Percentiles rank a stretch among this genome's conserved stretches.
Evolutionary conservation across 257 asterid species (phyloP).

Genomic region (Jacaranda mimosifolia): DNA sequence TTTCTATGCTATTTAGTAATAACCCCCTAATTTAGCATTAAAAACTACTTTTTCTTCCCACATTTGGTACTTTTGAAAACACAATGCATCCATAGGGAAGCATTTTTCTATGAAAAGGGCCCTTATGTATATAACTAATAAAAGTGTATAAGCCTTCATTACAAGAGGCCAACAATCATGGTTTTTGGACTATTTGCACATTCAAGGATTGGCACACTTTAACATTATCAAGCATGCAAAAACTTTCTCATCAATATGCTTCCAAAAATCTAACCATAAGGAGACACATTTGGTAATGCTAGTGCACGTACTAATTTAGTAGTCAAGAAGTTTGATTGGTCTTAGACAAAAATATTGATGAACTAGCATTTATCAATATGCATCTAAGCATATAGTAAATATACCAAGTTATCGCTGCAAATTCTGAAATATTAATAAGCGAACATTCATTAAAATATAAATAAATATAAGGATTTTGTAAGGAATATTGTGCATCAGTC

Average conservation of each 20-base stretch:
- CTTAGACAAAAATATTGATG: not conserved
- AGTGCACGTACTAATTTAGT: not conserved
- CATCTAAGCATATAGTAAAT: too few relatives aligned
- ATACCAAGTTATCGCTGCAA: too few relatives aligned
- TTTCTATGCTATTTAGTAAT: too few relatives aligned
- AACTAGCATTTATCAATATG: not conserved
- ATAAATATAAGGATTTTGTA: too few relatives aligned
- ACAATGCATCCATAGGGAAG: too few relatives aligned
- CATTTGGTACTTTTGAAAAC: too few relatives aligned
- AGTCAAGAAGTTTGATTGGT: not conserved
- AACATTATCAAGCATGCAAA: slow-evolving; percentile 6
- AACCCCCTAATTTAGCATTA: too few relatives aligned
- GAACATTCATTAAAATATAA: too few relatives aligned
- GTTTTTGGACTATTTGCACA: not conserved
- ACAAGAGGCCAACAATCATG: not conserved
- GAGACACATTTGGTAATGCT: not conserved
- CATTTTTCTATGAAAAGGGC: too few relatives aligned
- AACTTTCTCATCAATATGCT: not conserved
- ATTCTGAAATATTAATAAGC: too few relatives aligned
- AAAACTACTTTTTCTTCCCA: too few relatives aligned
- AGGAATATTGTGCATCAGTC: too few relatives aligned
- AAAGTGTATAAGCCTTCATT: not conserved
- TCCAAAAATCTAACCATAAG: not conserved
- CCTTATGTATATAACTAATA: not conserved
- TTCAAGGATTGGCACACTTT: not conserved